Conservation (phyloP, 2,329 filamentous ascomycete genomes). For the Chaetomium strumarium region DNA sequence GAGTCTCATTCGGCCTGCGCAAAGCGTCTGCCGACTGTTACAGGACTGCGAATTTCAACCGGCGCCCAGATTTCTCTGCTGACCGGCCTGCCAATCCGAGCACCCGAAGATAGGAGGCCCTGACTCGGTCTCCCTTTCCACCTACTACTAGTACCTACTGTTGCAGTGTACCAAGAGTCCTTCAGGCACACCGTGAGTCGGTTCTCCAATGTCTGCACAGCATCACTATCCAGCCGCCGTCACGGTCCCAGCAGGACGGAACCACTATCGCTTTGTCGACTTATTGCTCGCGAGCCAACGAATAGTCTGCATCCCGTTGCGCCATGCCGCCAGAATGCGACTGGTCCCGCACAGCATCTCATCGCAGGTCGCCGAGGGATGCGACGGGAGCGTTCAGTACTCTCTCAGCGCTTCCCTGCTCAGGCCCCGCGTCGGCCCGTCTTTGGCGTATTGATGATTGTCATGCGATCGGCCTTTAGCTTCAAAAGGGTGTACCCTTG, state of each 20-base stretch:
- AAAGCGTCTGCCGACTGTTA: background rate
- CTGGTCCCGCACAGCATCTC: background rate
- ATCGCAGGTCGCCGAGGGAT: background rate
- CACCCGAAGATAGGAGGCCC: background rate
- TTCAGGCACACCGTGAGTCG: too few relatives aligned
- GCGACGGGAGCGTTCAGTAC: too few relatives aligned
- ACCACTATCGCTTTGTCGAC: constrained; percentile 12
- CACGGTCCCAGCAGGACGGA: constrained; percentile 14
- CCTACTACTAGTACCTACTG: too few relatives aligned
- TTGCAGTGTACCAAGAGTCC: background rate
- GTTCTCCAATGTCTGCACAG: background rate
- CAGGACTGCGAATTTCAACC: constrained; percentile 5
- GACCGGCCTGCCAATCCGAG: constrained; percentile 9
- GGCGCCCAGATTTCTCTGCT: background rate
- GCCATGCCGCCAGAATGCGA: background rate
- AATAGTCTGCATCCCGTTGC: background rate
- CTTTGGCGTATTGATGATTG: background rate
- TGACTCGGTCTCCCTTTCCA: background rate
- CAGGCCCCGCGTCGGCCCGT: background rate
- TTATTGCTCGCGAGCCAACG: background rate
- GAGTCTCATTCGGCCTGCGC: too few relatives aligned
- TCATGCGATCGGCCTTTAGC: background rate
- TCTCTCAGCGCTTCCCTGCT: background rate
- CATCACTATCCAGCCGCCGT: constrained; percentile 7
- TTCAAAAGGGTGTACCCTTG: background rate